Percentiles rank a stretch among this genome's conserved stretches.
phyloP scores from a whole-genome alignment of 148 eudicot genomes.

The Vaccinium myrtillus region DNA sequence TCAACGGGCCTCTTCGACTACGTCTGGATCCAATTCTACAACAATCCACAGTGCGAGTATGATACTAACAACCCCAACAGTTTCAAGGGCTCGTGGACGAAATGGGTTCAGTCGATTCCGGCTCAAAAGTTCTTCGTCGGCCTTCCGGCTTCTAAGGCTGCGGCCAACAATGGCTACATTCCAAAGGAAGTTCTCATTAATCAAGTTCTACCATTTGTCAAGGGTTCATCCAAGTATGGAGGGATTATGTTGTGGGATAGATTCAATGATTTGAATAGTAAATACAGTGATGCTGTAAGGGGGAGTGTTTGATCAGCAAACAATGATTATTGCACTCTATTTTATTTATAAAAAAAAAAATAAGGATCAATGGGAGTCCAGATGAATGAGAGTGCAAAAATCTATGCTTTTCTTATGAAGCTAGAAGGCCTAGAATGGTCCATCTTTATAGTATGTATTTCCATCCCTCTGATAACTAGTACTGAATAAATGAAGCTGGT shows the following conservation, averaged over 20 bases:
- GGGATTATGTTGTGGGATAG: conserved; percentile 33
- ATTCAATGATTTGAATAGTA: conserved; percentile 12
- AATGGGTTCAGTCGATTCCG: conserved; percentile 15
- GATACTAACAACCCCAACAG: neutral
- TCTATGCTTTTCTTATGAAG: too few relatives aligned
- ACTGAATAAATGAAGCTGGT: neutral
- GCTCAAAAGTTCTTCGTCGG: conserved; percentile 25
- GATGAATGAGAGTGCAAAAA: neutral
- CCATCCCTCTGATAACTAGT: neutral
- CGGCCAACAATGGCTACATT: conserved; percentile 26
- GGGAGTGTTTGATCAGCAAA: conserved; percentile 16
- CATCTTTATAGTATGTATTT: too few relatives aligned
- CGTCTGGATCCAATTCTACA: conserved; percentile 31
- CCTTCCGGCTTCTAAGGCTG: conserved; percentile 21
- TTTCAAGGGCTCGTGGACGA: conserved; percentile 21
- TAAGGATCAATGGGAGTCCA: neutral
- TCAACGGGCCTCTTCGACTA: conserved; percentile 19
- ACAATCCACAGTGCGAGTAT: conserved; percentile 29
- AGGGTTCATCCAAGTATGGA: conserved; percentile 25
- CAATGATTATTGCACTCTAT: neutral
- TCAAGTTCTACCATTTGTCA: conserved; percentile 29
- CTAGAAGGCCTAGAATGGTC: neutral
- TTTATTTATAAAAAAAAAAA: too few relatives aligned
- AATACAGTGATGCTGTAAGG: conserved; percentile 19
- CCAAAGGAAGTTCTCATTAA: conserved; percentile 19